phyloP scores from a whole-genome alignment of 2,329 filamentous ascomycete species.

The Zymoseptoria ardabiliae region DNA sequence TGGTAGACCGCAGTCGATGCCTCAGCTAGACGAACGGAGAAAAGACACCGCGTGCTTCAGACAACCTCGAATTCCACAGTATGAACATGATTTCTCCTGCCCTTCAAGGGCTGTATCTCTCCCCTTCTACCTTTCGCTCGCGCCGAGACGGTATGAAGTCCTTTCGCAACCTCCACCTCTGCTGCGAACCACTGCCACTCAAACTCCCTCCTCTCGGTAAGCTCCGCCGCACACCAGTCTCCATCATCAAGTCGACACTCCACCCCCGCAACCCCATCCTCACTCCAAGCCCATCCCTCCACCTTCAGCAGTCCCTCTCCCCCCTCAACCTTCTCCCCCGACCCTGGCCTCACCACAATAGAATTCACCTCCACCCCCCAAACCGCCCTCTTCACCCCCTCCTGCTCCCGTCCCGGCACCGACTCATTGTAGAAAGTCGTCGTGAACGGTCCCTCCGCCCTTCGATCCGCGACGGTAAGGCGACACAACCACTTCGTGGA shows the following conservation, averaged over 20 bases:
- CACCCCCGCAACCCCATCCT: slow-evolving; percentile 16
- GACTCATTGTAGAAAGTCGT: slow-evolving; percentile 26
- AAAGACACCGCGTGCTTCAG: background rate
- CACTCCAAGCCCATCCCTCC: slow-evolving; percentile 26
- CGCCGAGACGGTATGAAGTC: slow-evolving; percentile 4
- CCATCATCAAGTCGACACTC: slow-evolving; percentile 16
- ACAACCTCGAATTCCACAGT: slow-evolving; percentile 13
- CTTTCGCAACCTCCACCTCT: slow-evolving; percentile 1
- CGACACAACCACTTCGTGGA: slow-evolving; percentile 28
- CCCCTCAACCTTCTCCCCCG: slow-evolving; percentile 6
- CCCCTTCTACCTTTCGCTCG: slow-evolving; percentile 14
- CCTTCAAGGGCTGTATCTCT: slow-evolving; percentile 17
- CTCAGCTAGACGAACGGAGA: no score
- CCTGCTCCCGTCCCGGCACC: slow-evolving; percentile 8
- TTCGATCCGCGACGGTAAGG: slow-evolving; percentile 14
- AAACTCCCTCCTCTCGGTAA: slow-evolving; percentile 7
- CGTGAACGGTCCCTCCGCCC: slow-evolving; percentile 24
- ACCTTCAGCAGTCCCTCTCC: slow-evolving; percentile 4
- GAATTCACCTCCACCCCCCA: slow-evolving; percentile 26
- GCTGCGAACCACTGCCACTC: slow-evolving; percentile 16
- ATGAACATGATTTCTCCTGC: slow-evolving; percentile 23
- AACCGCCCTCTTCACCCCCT: slow-evolving; percentile 17
- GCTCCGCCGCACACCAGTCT: slow-evolving; percentile 6
- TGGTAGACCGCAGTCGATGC: no score
- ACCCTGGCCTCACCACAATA: slow-evolving; percentile 21